Percentiles rank a stretch among this genome's conserved stretches.
These are phyloP conservation scores for Eucalyptus caleyi DNA, from an alignment of 345 rosid genomes.

Conservation along the genomic window DNA sequence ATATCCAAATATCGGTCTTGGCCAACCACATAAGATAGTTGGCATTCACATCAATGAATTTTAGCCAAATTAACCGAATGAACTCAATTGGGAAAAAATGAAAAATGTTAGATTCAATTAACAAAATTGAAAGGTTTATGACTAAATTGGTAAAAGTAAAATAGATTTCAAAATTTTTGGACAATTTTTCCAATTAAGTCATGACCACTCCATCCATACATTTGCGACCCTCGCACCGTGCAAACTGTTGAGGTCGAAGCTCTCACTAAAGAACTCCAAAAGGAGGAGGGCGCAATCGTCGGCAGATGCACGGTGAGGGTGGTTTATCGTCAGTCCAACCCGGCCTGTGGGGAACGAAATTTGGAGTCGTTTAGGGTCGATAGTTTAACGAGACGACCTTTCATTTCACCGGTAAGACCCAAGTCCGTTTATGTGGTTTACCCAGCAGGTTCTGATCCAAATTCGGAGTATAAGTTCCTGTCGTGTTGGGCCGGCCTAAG, in stretches of 20 bases:
- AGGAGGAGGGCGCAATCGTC: neutral
- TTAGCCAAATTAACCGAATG: accelerated
- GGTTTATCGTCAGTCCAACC: neutral
- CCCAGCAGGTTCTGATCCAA: neutral
- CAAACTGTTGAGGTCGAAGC: neutral
- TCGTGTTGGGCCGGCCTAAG: neutral
- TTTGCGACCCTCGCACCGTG: neutral
- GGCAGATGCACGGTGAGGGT: neutral
- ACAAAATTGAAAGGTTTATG: accelerated
- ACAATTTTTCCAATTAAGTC: neutral
- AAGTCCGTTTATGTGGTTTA: neutral
- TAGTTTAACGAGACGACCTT: neutral
- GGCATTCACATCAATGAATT: accelerated
- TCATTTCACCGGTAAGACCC: neutral
- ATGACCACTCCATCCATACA: neutral
- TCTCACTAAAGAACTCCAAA: neutral
- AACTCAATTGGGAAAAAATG: accelerated
- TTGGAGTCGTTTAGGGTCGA: neutral
- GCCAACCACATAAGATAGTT: accelerated
- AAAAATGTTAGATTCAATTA: accelerated
- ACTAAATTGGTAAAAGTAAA: no score
- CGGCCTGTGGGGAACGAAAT: neutral
- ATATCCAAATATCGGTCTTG: no score
- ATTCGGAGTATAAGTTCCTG: neutral
- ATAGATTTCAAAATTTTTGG: no score